A percentile compares a stretch with the other conserved stretches of the same genome.
Evolutionary conservation across 2,329 filamentous ascomycete genomes (phyloP).

Genomic region (Fonsecaea pugnacius): DNA sequence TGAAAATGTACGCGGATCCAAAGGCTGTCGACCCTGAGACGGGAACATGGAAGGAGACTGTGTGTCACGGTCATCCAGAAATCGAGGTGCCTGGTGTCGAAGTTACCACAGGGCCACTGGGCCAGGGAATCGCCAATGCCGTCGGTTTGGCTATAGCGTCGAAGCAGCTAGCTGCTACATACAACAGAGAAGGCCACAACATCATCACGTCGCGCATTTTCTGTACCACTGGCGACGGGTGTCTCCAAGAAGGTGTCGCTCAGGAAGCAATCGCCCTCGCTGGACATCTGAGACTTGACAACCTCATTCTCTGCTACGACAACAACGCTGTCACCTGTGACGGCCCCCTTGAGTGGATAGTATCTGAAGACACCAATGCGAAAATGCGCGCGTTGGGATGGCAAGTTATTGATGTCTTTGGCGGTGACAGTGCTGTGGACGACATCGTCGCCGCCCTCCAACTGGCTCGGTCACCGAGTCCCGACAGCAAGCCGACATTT

Average conservation of each 20-base stretch:
- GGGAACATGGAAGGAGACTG: slow-evolving; percentile 21
- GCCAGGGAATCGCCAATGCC: slow-evolving; percentile 64
- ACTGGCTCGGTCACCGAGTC: slow-evolving; percentile 47
- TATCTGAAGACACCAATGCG: slow-evolving; percentile 61
- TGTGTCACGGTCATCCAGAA: slow-evolving; percentile 57
- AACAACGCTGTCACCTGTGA: slow-evolving; percentile 66
- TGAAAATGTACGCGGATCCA: slow-evolving; percentile 41
- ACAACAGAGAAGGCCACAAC: slow-evolving; percentile 54
- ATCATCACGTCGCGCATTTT: slow-evolving; percentile 57
- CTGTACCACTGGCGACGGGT: slow-evolving; percentile 64
- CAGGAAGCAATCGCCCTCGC: slow-evolving; percentile 62
- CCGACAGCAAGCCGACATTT: slow-evolving; percentile 57
- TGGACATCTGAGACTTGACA: slow-evolving; percentile 60
- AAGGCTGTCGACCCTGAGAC: slow-evolving; percentile 37
- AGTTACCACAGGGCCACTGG: slow-evolving; percentile 62
- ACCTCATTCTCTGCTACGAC: slow-evolving; percentile 63
- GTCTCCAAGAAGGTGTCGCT: slow-evolving; percentile 62
- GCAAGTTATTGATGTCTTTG: slow-evolving; percentile 59
- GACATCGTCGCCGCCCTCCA: slow-evolving; percentile 55
- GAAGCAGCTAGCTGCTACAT: slow-evolving; percentile 58
- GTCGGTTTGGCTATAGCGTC: slow-evolving; percentile 63
- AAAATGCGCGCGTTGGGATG: slow-evolving; percentile 63
- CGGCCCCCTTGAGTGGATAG: slow-evolving; percentile 59
- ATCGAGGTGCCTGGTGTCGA: slow-evolving; percentile 61
- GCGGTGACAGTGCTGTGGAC: slow-evolving; percentile 58